Conservation (phyloP, 345 rosid genomes). For the Cardiospermum halicacabum region DNA sequence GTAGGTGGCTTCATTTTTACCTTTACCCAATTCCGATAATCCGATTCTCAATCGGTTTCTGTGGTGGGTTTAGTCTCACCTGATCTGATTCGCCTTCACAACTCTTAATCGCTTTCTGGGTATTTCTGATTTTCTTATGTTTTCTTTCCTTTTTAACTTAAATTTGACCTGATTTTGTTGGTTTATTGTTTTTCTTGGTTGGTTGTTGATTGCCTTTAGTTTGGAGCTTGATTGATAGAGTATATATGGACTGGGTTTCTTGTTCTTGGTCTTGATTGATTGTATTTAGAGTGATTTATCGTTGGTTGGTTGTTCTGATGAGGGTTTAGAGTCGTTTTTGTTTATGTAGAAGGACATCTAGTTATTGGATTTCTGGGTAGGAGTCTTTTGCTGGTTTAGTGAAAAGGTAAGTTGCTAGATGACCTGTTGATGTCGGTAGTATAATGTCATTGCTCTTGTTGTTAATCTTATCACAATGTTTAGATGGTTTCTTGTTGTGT, state of each 20-base stretch:
- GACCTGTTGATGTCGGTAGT: background rate
- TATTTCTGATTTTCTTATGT: slow-evolving; percentile 20
- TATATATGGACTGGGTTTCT: background rate
- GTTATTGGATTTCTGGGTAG: background rate
- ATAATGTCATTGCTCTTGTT: background rate
- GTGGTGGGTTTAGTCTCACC: slow-evolving; percentile 13
- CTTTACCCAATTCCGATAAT: slow-evolving; percentile 6
- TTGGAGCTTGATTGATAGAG: background rate
- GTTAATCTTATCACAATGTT: background rate
- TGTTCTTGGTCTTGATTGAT: slow-evolving; percentile 5
- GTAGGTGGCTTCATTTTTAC: slow-evolving; percentile 13
- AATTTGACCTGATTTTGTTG: slow-evolving; percentile 3
- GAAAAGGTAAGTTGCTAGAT: background rate
- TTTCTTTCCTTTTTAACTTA: background rate
- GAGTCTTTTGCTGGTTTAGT: background rate
- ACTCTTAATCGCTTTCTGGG: slow-evolving; percentile 20
- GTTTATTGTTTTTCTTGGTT: background rate
- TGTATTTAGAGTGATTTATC: slow-evolving; percentile 3
- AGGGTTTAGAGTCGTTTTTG: background rate
- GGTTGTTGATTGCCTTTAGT: background rate
- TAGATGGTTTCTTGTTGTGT: background rate
- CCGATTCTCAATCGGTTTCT: slow-evolving; percentile 14
- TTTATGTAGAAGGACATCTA: slow-evolving; percentile 3
- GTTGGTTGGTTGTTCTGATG: slow-evolving; percentile 10
- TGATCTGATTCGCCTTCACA: slow-evolving; percentile 30